Conservation (phyloP, 2,329 filamentous ascomycete species). For the Aaosphaeria arxii region DNA sequence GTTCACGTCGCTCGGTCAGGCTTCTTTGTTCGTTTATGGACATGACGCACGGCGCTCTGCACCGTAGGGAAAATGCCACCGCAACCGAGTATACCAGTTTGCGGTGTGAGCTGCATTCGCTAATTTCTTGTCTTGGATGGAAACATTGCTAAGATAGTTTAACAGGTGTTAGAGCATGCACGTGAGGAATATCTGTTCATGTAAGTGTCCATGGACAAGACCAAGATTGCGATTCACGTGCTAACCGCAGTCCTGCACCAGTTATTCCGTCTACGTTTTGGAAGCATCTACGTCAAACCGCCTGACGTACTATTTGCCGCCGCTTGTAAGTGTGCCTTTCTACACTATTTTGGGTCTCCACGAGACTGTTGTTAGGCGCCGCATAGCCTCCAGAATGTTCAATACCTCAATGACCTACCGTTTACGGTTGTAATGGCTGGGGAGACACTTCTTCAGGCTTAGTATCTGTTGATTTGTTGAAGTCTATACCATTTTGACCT, state of each 20-base stretch:
- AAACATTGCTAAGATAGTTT: slow-evolving; percentile 12
- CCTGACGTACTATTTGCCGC: slow-evolving; percentile 48
- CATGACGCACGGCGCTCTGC: neutral
- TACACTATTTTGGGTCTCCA: slow-evolving; percentile 17
- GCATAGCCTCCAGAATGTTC: slow-evolving; percentile 27
- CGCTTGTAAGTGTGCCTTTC: slow-evolving; percentile 39
- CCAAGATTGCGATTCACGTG: slow-evolving; percentile 25
- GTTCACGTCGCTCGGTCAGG: slow-evolving; percentile 1
- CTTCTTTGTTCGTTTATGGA: neutral
- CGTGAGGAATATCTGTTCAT: slow-evolving; percentile 78
- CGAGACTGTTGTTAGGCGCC: slow-evolving; percentile 34
- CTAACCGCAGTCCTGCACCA: slow-evolving; percentile 50
- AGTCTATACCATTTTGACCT: neutral
- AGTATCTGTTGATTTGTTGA: too few relatives aligned
- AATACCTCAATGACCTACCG: neutral
- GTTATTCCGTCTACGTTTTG: slow-evolving; percentile 54
- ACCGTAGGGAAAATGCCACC: neutral
- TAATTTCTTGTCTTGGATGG: neutral
- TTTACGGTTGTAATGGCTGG: too few relatives aligned
- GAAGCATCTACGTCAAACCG: slow-evolving; percentile 50
- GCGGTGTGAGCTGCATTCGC: slow-evolving; percentile 4
- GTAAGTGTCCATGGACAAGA: slow-evolving; percentile 42
- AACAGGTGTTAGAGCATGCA: slow-evolving; percentile 58
- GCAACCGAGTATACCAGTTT: neutral
- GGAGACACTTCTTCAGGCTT: too few relatives aligned